Conservation (phyloP, 2,329 filamentous ascomycete species). For the Fusarium nanum region DNA sequence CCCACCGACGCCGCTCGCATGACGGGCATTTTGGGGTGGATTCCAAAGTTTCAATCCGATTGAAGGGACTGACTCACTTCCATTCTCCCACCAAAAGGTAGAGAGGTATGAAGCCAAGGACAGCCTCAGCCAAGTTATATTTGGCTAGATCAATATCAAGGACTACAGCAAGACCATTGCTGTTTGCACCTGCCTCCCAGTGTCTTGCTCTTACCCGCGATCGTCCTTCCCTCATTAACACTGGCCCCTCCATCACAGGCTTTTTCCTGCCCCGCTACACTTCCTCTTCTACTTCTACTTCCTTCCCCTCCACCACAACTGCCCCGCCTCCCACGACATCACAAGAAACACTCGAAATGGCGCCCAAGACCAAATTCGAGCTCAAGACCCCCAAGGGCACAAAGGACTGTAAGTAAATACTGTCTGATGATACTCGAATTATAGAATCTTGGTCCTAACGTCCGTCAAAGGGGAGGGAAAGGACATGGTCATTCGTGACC, state of each 20-base stretch:
- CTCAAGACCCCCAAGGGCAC: constrained; percentile 93
- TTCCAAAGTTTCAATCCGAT: constrained; percentile 26
- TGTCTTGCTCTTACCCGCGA: constrained; percentile 15
- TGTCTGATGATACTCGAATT: neutral
- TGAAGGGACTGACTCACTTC: constrained; percentile 35
- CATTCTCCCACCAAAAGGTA: constrained; percentile 34
- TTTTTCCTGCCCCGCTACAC: constrained; percentile 42
- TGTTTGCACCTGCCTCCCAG: neutral
- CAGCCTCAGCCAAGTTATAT: constrained; percentile 41
- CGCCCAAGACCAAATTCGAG: constrained; percentile 50
- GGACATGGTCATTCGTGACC: constrained; percentile 83
- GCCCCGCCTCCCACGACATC: constrained; percentile 41
- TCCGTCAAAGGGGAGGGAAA: constrained; percentile 67
- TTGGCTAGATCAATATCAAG: constrained; percentile 36
- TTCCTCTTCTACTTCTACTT: constrained; percentile 27
- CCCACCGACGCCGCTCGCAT: constrained; percentile 35
- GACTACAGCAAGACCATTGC: constrained; percentile 29
- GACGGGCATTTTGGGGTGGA: constrained; percentile 31
- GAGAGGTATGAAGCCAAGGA: constrained; percentile 43
- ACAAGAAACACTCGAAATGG: constrained; percentile 43
- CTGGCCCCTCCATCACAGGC: constrained; percentile 38
- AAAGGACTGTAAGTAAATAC: constrained; percentile 72
- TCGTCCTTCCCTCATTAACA: constrained; percentile 6
- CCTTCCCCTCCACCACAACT: constrained; percentile 28
- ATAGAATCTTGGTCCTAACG: constrained; percentile 24